phyloP scores from a whole-genome alignment of 257 asterid genomes.

The Solanum pennellii region DNA sequence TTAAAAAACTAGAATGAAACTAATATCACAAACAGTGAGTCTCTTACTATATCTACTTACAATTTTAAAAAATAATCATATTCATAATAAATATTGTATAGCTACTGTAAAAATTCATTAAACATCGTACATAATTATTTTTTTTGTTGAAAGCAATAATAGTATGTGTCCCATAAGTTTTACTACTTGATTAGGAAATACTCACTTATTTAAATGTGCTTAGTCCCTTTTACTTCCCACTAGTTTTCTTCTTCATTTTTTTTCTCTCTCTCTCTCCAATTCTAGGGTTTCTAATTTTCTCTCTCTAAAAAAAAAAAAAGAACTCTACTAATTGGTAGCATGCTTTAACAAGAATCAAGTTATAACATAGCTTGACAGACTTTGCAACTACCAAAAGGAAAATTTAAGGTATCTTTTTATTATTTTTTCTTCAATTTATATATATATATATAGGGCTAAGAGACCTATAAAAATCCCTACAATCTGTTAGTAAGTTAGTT shows the following conservation, averaged over 20 bases:
- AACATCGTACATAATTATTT: neutral
- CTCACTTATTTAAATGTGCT: neutral
- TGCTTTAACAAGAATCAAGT: neutral
- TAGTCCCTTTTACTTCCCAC: neutral
- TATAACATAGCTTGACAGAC: neutral
- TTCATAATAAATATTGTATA: neutral
- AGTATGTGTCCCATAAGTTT: neutral
- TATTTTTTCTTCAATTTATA: neutral
- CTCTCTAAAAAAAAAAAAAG: neutral
- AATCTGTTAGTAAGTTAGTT: neutral
- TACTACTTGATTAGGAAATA: neutral
- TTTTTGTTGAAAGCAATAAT: neutral
- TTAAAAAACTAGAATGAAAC: neutral
- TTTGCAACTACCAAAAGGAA: neutral
- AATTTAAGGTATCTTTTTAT: neutral
- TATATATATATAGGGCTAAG: neutral
- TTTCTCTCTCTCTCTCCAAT: neutral
- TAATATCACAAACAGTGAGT: neutral
- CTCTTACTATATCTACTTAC: neutral
- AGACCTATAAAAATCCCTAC: neutral
- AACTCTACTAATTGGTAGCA: neutral
- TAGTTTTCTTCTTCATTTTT: neutral
- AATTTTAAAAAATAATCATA: neutral
- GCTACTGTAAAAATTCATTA: neutral
- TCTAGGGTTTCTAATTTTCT: neutral